Conservation (phyloP, 495 filamentous ascomycete species). For the Ramalina intermedia region DNA sequence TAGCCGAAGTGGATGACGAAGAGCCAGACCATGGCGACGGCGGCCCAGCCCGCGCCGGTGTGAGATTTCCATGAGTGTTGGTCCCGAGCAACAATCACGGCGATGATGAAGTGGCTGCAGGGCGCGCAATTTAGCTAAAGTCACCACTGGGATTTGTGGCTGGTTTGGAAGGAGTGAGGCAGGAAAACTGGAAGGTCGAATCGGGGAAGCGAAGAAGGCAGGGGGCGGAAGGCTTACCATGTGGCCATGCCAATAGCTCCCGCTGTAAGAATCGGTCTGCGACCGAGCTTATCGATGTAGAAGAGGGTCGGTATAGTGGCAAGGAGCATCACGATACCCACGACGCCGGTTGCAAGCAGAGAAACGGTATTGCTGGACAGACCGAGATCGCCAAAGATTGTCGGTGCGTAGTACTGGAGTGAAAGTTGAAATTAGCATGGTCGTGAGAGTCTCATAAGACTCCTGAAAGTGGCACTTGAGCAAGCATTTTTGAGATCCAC, state of each 20-base stretch:
- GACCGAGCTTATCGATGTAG: slow-evolving; percentile 54
- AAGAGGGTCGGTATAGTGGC: slow-evolving; percentile 49
- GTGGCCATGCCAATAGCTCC: slow-evolving; percentile 62
- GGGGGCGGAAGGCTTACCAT: slow-evolving; percentile 22
- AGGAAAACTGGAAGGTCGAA: too few relatives aligned
- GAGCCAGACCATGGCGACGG: slow-evolving; percentile 22
- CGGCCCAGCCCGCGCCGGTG: slow-evolving; percentile 29
- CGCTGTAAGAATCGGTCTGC: slow-evolving; percentile 55
- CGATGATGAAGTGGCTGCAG: slow-evolving; percentile 53
- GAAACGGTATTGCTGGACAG: slow-evolving; percentile 29
- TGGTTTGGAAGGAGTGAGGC: too few relatives aligned
- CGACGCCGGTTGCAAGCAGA: slow-evolving; percentile 39
- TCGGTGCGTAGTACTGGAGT: slow-evolving; percentile 28
- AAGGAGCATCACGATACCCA: slow-evolving; percentile 45
- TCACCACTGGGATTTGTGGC: too few relatives aligned
- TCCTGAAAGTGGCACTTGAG: too few relatives aligned
- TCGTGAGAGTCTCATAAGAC: too few relatives aligned
- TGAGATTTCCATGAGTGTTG: slow-evolving; percentile 42
- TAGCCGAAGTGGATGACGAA: slow-evolving; percentile 21
- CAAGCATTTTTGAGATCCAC: slow-evolving; percentile 22
- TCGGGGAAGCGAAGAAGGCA: too few relatives aligned
- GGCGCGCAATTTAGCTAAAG: too few relatives aligned
- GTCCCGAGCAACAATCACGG: slow-evolving; percentile 53
- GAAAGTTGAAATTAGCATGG: too few relatives aligned
- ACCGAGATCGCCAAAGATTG: slow-evolving; percentile 36